Base-by-base conservation (phyloP, 208 protist genomes). In the Acanthamoeba divionensis region DNA sequence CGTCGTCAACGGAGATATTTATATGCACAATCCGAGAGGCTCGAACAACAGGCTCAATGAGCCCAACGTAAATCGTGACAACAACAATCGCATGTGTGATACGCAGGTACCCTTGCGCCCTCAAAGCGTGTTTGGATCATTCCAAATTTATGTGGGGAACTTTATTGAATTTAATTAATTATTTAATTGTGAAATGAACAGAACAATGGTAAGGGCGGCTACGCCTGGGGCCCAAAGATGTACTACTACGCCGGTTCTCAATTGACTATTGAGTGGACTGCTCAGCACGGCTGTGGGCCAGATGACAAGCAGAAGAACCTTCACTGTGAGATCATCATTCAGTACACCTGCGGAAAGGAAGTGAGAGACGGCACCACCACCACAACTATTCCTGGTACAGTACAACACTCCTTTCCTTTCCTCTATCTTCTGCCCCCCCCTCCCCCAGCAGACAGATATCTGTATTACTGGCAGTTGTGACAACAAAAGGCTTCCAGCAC, bases 251-350 rank as follows among this genome's bases (percentile, higher is more conserved):
- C 66, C 5, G 89, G 88, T 24, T 94, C 93, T 8, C 33, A 86
- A 62, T 55, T 95, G 21, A 62, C 77, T 54, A 9, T 95, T 0
- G 73, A 93, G 73, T 95, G 94, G 94, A 95, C 93, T 7, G 18
- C 50, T 29, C 94, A 95, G 91, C 94, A 95, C 90, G 91, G 90
- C 47, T 95, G 93, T 80, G 93, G 93, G 12, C 55, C 15, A 9
- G 73, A 93, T 44, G 73, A 52, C 33, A 47, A 87, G 45, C 12
- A 69, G 52, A 52, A 38, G 41, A 92, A 93, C 52, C 63, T 91
- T 2, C 38, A 93, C 63, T 96, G 95, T 87, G 67, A 96, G 13
- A 8, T 96, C 36, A 79, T 97, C 54, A 62, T 96, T 54, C 95
- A 97, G 92, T 96, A 96, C 90, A 95, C 92, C 91, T 96, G 93